These are phyloP conservation scores for Mycena albidolilacea DNA, from an alignment of 768 basidiomycete species.

Conservation along the genomic window DNA sequence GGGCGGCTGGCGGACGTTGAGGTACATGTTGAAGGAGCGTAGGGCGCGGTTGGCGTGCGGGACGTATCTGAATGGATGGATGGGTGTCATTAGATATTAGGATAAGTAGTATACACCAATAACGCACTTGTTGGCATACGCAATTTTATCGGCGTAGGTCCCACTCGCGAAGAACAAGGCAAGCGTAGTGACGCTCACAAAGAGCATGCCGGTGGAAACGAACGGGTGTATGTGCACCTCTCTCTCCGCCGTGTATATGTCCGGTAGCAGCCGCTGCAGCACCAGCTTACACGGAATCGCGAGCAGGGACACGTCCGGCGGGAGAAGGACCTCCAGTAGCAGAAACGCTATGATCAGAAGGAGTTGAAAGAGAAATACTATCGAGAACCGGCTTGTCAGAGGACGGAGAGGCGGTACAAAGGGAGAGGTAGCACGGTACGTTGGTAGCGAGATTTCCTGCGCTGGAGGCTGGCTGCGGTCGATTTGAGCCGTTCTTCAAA, in stretches of 20 bases:
- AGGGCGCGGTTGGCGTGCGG: constrained; percentile 95
- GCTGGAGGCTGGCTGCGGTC: constrained; percentile 86
- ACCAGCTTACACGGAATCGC: constrained; percentile 71
- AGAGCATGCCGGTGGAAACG: constrained; percentile 82
- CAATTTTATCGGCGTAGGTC: constrained; percentile 96
- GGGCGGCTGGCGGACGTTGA: constrained; percentile 91
- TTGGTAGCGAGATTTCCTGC: constrained; percentile 87
- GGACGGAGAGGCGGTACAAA: background rate
- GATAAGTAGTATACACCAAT: constrained; percentile 29
- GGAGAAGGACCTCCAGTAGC: constrained; percentile 80
- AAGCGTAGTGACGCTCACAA: constrained; percentile 92
- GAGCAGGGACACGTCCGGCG: constrained; percentile 73
- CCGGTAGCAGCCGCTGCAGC: constrained; percentile 68
- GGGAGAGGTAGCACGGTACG: constrained; percentile 59
- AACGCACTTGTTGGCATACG: constrained; percentile 93
- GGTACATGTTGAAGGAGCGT: constrained; percentile 95
- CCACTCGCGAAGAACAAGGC: constrained; percentile 97
- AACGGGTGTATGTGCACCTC: constrained; percentile 77
- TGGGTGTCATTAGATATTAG: too few species aligned
- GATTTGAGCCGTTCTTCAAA: constrained; percentile 98
- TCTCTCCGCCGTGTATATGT: constrained; percentile 58
- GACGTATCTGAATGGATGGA: constrained; percentile 78
- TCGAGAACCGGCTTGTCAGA: background rate
- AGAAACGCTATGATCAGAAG: constrained; percentile 79
- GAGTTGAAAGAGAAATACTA: constrained; percentile 85